Evolutionary conservation across 208 protist genomes (phyloP), one percentile per base, ranked within the genome.

Genomic region (Leishmania amazonensis): DNA sequence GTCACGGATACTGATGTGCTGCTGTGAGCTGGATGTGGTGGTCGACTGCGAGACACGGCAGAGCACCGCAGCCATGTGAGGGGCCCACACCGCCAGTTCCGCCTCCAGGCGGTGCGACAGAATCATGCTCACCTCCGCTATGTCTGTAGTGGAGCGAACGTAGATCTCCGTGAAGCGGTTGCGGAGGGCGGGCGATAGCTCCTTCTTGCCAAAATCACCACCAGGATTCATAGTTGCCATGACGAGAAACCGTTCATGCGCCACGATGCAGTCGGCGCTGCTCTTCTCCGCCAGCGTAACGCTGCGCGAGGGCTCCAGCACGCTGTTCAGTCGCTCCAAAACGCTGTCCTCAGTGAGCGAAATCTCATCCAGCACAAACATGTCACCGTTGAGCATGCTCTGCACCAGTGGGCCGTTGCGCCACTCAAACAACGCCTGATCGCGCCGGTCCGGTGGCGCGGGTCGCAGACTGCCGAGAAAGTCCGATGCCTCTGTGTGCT

Each of bases 161-260:
- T 99, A 99, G 40, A 99, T 98, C 86, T 99, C 99, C 1, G 99
- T 99, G 83, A 99, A 99, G 81, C 99, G 93, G 83, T 99, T 99
- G 75, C 99, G 91, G 45, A 99, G 93, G 65, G 99, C 99, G 24
- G 99, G 99, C 15, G 99, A 99, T 13, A 99, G 90, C 90, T 99
- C 99, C 88, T 99, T 99, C 90, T 99, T 99, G 67, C 99, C 99
- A 97, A 99, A 99, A 87, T 99, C 99, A 40, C 99, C 99, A 67
- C 99, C 99, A 13, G 99, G 99, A 89, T 99, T 99, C 99, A 99
- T 99, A 13, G 99, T 99, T 31, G 99, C 99, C 79, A 99, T 79
- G 21, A 99, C 92, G 68, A 96, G 87, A 85, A 99, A 99, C 19
- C 87, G 75, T 38, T 97, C 87, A 71, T 97, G 80, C 13, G 96